Conservation (phyloP, 768 basidiomycete genomes). For the Phlegmacium glaucopus region DNA sequence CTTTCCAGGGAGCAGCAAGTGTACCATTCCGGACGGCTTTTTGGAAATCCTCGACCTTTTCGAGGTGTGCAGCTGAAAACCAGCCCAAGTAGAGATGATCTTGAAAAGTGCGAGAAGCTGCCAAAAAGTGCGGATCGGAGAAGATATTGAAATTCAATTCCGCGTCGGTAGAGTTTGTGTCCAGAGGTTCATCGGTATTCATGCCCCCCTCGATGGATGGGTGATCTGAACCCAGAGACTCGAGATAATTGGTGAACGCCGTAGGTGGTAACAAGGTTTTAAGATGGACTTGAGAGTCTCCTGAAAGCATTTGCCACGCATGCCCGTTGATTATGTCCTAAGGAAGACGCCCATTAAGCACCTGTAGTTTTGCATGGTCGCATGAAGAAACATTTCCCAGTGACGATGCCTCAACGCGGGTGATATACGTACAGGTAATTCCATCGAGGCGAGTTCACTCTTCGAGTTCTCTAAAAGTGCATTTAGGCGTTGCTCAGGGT, state of each 20-base stretch:
- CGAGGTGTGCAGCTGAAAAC: constrained; percentile 40
- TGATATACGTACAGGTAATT: constrained; percentile 50
- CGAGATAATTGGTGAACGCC: constrained; percentile 33
- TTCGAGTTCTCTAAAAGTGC: constrained; percentile 42
- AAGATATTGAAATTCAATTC: constrained; percentile 39
- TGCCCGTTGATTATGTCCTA: constrained; percentile 47
- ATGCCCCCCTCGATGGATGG: constrained; percentile 24
- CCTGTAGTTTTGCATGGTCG: constrained; percentile 6
- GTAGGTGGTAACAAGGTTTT: constrained; percentile 43
- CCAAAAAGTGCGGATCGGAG: constrained; percentile 49
- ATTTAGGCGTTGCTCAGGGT: constrained; percentile 33
- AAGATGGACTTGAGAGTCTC: constrained; percentile 34
- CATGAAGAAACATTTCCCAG: constrained; percentile 7
- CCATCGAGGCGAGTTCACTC: constrained; percentile 45
- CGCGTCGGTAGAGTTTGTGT: background rate
- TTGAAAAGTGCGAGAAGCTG: constrained; percentile 55
- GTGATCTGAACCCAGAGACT: constrained; percentile 33
- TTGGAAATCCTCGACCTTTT: constrained; percentile 39
- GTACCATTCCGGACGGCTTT: constrained; percentile 42
- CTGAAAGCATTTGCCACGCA: constrained; percentile 45
- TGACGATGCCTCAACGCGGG: too few species aligned
- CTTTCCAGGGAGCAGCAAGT: constrained; percentile 59
- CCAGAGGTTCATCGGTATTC: constrained; percentile 9
- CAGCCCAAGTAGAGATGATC: constrained; percentile 56
- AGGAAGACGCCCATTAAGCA: constrained; percentile 23